These are phyloP conservation scores for Eimeria brunetti DNA, from an alignment of 169 alveolate species.

Conservation along the genomic window DNA sequence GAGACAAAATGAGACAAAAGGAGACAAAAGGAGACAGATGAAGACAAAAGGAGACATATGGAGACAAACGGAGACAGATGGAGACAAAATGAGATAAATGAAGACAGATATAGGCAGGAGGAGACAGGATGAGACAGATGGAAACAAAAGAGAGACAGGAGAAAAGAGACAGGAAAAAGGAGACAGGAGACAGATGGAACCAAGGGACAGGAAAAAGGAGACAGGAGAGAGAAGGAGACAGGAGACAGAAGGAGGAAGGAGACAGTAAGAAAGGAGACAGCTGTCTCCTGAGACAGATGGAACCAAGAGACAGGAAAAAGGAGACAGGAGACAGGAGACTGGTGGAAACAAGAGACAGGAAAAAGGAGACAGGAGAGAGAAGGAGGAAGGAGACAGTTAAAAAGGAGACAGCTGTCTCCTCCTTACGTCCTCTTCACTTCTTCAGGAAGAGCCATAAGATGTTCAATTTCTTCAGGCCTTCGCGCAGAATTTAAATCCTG, in stretches of 20 bases:
- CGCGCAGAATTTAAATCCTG: background rate
- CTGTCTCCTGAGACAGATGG: background rate
- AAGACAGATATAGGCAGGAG: background rate
- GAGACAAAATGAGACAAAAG: background rate
- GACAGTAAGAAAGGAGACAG: background rate
- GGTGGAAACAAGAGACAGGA: background rate
- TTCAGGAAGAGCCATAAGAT: background rate
- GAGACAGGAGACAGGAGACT: too few relatives aligned
- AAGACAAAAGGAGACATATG: background rate
- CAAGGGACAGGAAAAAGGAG: background rate
- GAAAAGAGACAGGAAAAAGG: background rate
- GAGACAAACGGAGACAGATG: background rate
- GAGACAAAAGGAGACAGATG: background rate
- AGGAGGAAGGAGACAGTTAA: background rate
- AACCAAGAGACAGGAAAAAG: background rate
- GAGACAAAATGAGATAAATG: background rate
- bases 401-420: background rate
- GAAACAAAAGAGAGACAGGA: background rate
- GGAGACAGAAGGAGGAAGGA: background rate
- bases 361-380: background rate
- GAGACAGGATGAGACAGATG: background rate
- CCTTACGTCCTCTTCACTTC: background rate
- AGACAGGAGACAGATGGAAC: background rate
- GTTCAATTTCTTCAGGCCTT: background rate
- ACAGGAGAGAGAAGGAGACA: background rate